Base-by-base conservation (phyloP, 1,139 yeast species). In the Lodderomyces metapsilosis region DNA sequence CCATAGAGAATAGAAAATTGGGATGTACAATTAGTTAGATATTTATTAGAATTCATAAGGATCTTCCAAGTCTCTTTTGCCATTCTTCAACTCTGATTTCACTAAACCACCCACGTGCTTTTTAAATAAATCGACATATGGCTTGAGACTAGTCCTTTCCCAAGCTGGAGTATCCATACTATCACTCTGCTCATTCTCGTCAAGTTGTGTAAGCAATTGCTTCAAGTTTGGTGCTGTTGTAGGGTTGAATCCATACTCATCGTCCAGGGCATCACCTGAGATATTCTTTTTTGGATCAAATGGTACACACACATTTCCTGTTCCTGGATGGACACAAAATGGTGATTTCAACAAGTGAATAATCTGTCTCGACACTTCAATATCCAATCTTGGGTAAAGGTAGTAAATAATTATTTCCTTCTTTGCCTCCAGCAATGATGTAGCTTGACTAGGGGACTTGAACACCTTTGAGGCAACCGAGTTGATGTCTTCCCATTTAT, bases 301-400 rank as follows among this genome's bases (percentile, higher is more conserved):
- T 0, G 98, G 97, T 6, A 94, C 97, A 78, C 98, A 92, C 4
- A 92, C 87, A 53, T 89, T 86, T n/a, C 97, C 98, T 0, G 99
- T 94, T 5, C 89, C 83, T 1, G 99, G 99, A 59, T 92, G 99
- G 38, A 92, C 83, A 69, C 98, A 92, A 61, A 94, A 92, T n/a
- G 99, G 99, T 1, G 98, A 86, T 59, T 92, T 92, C 54, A 92
- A 77, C 66, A 92, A 82, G 68, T 92, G 99, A 62, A 83, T 88
- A 52, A 91, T 72, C 60, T 87, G 95, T 52, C 84, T 78, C 8
- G 98, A 86, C 34, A 92, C 99, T 61, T 91, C 95, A 41, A 86
- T 81, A 76, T 92, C 99, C 49, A 92, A 71, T 52, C 96, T 77
- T 22, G 99, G 98, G 59, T 91, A 92, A 68, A 89, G 66, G 49